A percentile compares a stretch with the other conserved stretches of the same genome.
Conservation (phyloP, 768 basidiomycete genomes). For the Suillus variegatus region DNA sequence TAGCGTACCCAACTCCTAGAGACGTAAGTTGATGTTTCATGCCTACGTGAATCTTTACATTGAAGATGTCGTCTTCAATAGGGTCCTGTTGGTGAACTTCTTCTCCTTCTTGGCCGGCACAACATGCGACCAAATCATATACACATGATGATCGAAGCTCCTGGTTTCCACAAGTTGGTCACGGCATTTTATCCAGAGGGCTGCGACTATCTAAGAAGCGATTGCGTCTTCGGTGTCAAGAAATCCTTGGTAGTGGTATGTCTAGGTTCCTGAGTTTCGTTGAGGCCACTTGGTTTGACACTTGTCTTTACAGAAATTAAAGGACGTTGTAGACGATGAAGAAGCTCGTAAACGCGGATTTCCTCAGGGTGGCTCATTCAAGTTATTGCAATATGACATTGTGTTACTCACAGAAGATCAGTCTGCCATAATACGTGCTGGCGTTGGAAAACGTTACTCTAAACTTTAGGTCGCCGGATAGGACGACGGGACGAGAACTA, state of each 20-base stretch:
- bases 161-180: constrained; percentile 69
- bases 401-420: constrained; percentile 45
- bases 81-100: constrained; percentile 72
- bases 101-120: constrained; percentile 61
- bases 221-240: constrained; percentile 84
- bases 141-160: constrained; percentile 71
- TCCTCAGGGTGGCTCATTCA: constrained; percentile 46
- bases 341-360: constrained; percentile 56
- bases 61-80: constrained; percentile 24
- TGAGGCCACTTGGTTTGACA: constrained; percentile 4
- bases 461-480: too few relatives aligned
- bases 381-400: constrained; percentile 48
- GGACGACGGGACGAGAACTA: too few relatives aligned
- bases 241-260: constrained; percentile 74
- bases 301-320: constrained; percentile 42
- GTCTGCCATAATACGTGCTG: constrained; percentile 31
- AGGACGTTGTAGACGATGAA: constrained; percentile 52
- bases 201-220: constrained; percentile 65
- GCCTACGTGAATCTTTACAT: constrained; percentile 5
- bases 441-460: constrained; percentile 14
- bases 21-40: constrained; percentile 44
- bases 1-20: constrained; percentile 72
- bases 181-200: constrained; percentile 78
- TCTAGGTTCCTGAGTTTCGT: constrained; percentile 9
- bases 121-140: constrained; percentile 80